Evolutionary conservation across 108 stramenopile genomes (phyloP).

Genomic region (Hondaea fermentalgiana): DNA sequence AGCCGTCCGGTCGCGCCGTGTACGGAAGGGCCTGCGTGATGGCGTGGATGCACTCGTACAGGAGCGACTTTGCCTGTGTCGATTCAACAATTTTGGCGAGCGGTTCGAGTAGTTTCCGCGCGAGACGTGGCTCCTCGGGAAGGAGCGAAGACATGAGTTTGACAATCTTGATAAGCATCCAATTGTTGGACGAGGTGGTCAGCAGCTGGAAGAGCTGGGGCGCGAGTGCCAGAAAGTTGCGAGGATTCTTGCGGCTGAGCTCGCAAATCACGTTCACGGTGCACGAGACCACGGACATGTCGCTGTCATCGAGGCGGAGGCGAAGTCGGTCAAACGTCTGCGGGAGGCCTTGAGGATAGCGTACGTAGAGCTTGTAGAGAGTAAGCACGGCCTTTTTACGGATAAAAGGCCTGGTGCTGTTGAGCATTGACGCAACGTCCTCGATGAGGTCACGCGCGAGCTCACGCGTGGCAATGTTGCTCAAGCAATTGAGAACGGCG

Average conservation of each 20-base stretch:
- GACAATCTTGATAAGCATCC: constrained; percentile 99
- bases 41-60: constrained; percentile 90
- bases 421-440: constrained; percentile 70
- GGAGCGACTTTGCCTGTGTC: constrained; percentile 85
- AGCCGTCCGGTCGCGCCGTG: constrained; percentile 78
- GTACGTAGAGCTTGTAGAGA: constrained; percentile 89
- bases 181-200: constrained; percentile 88
- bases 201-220: constrained; percentile 92
- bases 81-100: constrained; percentile 80
- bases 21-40: constrained; percentile 86
- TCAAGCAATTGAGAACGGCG: constrained; percentile 86
- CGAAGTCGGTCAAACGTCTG: constrained; percentile 85
- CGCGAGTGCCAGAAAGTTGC: constrained; percentile 90
- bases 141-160: constrained; percentile 90
- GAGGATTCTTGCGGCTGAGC: constrained; percentile 88
- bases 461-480: constrained; percentile 92
- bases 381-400: constrained; percentile 92
- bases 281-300: constrained; percentile 82
- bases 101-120: constrained; percentile 92
- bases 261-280: constrained; percentile 98
- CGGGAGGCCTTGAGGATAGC: constrained; percentile 97
- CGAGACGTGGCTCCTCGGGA: constrained; percentile 90
- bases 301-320: constrained; percentile 72
- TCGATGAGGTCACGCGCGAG: constrained; percentile 79
- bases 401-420: constrained; percentile 79